These are phyloP conservation scores for Monosporozyma servazzii DNA, from an alignment of 805 yeast species.

Conservation along the genomic window DNA sequence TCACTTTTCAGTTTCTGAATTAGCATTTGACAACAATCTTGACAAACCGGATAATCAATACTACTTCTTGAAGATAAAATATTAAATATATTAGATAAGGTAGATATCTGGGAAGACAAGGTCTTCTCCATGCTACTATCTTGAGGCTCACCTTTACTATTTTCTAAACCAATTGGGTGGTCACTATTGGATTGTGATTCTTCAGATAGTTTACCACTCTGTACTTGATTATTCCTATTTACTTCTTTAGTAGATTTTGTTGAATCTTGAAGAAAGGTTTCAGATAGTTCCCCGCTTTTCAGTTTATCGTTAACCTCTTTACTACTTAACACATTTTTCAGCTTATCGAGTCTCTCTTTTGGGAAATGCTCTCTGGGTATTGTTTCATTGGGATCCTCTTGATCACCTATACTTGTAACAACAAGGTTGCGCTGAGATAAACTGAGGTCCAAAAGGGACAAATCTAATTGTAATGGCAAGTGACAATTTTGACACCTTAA, in stretches of 20 bases:
- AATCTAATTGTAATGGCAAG: constrained; percentile 35
- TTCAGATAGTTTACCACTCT: constrained; percentile 1
- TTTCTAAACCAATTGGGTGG: background rate
- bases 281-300: background rate
- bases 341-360: constrained; percentile 15
- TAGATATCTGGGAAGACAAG: constrained; percentile 41
- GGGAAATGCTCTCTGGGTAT: constrained; percentile 13
- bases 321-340: constrained; percentile 13
- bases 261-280: background rate
- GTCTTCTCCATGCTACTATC: constrained; percentile 16
- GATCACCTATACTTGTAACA: constrained; percentile 16
- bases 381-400: background rate
- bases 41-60: constrained; percentile 79
- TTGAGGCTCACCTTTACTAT: background rate
- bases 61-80: constrained; percentile 63
- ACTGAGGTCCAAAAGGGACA: constrained; percentile 35
- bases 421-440: constrained; percentile 37
- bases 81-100: constrained; percentile 59
- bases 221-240: background rate
- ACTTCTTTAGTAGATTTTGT: background rate
- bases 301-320: constrained; percentile 16
- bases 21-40: constrained; percentile 67
- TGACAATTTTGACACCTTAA: constrained; percentile 39
- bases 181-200: constrained; percentile 9
- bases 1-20: constrained; percentile 55